Conservation (phyloP, 495 filamentous ascomycete genomes). For the Neurospora sp. region DNA sequence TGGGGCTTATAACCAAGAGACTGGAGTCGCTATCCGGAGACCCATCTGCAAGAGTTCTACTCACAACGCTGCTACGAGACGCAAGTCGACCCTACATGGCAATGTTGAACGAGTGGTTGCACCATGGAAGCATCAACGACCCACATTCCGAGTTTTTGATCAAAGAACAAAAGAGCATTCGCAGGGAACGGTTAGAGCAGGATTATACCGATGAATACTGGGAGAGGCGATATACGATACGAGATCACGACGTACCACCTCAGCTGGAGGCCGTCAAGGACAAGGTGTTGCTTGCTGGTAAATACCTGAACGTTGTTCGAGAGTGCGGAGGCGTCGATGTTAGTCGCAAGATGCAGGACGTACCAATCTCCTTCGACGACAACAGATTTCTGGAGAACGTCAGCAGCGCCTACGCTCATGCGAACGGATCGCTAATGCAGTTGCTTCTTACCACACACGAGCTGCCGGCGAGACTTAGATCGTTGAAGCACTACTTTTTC, state of each 20-base stretch:
- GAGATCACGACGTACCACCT: constrained; percentile 81
- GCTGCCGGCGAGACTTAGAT: constrained; percentile 73
- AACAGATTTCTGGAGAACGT: constrained; percentile 86
- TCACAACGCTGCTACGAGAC: constrained; percentile 74
- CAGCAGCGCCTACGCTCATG: constrained; percentile 86
- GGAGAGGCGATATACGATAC: constrained; percentile 93
- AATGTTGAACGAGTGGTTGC: constrained; percentile 98
- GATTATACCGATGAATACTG: constrained; percentile 99
- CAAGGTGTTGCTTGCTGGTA: constrained; percentile 88
- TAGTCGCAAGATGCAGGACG: constrained; percentile 77
- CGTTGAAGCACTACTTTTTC: constrained; percentile 98
- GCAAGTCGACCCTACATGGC: constrained; percentile 91
- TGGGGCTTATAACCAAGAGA: constrained; percentile 74
- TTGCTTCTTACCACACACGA: constrained; percentile 87
- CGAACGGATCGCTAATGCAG: constrained; percentile 86
- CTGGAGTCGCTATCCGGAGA: constrained; percentile 86
- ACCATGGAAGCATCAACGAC: constrained; percentile 90
- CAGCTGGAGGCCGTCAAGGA: constrained; percentile 88
- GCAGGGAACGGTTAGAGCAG: constrained; percentile 78
- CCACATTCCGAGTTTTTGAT: constrained; percentile 91
- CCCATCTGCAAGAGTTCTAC: constrained; percentile 68
- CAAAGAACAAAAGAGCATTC: constrained; percentile 92
- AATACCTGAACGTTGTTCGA: constrained; percentile 94
- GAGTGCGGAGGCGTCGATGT: constrained; percentile 96
- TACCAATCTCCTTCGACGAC: constrained; percentile 88